These are phyloP conservation scores for Brettanomyces custersianus DNA, from an alignment of 805 yeast species.

Conservation along the genomic window DNA sequence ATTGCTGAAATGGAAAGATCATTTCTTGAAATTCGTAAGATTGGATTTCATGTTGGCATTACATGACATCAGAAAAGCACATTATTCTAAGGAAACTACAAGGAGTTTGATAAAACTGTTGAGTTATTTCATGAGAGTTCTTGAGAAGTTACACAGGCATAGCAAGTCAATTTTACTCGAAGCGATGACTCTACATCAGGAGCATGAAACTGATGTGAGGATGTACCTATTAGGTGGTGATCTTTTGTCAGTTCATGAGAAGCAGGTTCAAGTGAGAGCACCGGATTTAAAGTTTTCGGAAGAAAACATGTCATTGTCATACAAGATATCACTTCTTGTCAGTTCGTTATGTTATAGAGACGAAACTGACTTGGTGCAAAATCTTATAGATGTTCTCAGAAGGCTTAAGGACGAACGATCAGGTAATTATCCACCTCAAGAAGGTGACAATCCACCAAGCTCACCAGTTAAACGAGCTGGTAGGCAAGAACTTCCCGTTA, in stretches of 20 bases:
- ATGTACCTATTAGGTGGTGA: conserved; percentile 59
- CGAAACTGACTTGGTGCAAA: conserved; percentile 35
- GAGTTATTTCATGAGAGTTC: conserved; percentile 52
- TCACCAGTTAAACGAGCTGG: background rate
- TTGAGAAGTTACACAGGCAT: conserved; percentile 36
- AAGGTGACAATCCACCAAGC: background rate
- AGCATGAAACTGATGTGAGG: conserved; percentile 34
- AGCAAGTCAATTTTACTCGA: conserved; percentile 54
- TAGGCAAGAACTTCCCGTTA: conserved; percentile 1
- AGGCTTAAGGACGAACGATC: conserved; percentile 2
- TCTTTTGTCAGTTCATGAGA: conserved; percentile 27
- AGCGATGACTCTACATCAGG: conserved; percentile 49
- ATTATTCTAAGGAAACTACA: conserved; percentile 40
- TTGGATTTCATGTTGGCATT: conserved; percentile 63
- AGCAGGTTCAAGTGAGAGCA: conserved; percentile 14
- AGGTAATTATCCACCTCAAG: background rate
- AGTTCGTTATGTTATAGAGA: conserved; percentile 30
- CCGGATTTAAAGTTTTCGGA: conserved; percentile 12
- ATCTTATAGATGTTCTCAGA: conserved; percentile 25
- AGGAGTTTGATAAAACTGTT: conserved; percentile 59
- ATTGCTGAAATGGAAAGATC: conserved; percentile 53
- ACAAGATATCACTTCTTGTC: conserved; percentile 17
- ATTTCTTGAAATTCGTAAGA: conserved; percentile 46
- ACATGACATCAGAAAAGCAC: conserved; percentile 41
- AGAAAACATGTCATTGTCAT: conserved; percentile 13